Conservation (phyloP, 306 rosid species). For the Vigna mungo region DNA sequence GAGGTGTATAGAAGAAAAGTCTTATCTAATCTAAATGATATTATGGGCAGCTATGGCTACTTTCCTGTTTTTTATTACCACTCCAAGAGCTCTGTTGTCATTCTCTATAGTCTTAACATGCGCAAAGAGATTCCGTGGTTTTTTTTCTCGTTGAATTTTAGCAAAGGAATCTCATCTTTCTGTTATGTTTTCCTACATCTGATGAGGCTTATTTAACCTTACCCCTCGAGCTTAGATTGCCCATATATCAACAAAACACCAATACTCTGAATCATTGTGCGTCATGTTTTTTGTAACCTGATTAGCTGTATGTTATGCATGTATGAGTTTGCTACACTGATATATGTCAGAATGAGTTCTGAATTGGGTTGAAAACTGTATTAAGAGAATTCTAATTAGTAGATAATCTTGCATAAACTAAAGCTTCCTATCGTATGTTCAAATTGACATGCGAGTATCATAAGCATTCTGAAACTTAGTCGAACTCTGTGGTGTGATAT, state of each 20-base stretch:
- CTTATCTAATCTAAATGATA: background rate
- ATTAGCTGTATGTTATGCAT: no score
- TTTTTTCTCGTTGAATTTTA: conserved; percentile 30
- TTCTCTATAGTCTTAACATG: background rate
- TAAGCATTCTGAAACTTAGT: no score
- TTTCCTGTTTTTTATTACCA: background rate
- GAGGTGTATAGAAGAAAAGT: background rate
- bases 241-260: conserved; percentile 40
- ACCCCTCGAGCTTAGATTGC: background rate
- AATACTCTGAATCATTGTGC: background rate
- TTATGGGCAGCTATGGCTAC: conserved; percentile 11
- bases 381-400: no score
- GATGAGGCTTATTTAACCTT: background rate
- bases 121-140: background rate
- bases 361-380: no score
- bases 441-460: no score
- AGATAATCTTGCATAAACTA: no score
- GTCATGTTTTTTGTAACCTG: no score
- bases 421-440: no score
- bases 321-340: no score
- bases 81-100: background rate
- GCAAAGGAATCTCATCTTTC: conserved; percentile 42
- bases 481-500: no score
- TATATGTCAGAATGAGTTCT: no score
- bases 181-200: conserved; percentile 37